phyloP scores from a whole-genome alignment of 805 yeast species.

The Wickerhamiella kazuoi region DNA sequence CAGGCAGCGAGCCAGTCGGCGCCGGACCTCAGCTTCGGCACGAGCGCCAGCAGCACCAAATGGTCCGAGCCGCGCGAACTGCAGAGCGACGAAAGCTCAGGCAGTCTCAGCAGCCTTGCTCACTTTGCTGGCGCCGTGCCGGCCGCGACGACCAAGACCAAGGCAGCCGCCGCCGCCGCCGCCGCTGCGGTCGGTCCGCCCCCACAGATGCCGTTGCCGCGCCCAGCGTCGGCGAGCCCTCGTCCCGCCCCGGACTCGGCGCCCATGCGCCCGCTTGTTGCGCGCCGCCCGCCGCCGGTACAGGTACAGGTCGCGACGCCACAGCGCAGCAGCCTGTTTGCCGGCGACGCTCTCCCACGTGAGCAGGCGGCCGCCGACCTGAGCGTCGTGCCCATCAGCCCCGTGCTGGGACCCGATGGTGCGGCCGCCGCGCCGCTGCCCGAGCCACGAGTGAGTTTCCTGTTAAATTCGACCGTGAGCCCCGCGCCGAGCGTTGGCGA shows the following conservation, averaged over 20 bases:
- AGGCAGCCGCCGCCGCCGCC: too few species aligned
- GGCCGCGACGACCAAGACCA: too few species aligned
- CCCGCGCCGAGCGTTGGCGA: too few species aligned
- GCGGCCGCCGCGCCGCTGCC: background rate
- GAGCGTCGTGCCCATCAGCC: slow-evolving; percentile 4
- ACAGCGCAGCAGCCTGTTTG: background rate
- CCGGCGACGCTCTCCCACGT: background rate
- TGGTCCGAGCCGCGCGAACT: background rate
- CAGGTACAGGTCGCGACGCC: background rate
- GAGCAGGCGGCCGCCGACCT: slow-evolving; percentile 1
- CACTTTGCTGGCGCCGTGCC: too few species aligned
- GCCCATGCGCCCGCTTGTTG: background rate
- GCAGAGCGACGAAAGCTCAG: background rate
- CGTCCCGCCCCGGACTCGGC: background rate
- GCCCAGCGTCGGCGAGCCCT: too few species aligned
- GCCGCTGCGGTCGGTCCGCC: background rate
- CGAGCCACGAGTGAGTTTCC: too few species aligned
- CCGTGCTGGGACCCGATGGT: background rate
- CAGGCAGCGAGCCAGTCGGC: background rate
- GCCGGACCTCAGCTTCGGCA: background rate
- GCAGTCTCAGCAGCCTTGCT: background rate
- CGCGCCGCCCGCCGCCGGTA: background rate
- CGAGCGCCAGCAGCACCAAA: background rate
- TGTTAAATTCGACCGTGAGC: background rate
- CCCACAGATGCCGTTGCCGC: background rate